phyloP scores from a whole-genome alignment of 2,329 filamentous ascomycete species.

The Plectosphaerella cucumerina region DNA sequence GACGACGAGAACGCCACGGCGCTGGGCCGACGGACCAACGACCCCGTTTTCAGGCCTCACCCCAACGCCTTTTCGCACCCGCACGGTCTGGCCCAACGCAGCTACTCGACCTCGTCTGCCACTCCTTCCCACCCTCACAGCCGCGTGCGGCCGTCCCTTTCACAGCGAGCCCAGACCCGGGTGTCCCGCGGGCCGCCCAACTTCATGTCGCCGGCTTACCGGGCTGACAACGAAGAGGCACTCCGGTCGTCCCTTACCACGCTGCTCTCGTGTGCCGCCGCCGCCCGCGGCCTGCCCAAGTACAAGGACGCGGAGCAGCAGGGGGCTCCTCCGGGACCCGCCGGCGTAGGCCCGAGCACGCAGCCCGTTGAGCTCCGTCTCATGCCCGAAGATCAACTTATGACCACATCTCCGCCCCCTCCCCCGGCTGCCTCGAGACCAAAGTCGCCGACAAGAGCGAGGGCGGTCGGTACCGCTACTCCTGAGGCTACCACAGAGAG shows the following conservation, averaged over 20 bases:
- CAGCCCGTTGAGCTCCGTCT: conserved; percentile 57
- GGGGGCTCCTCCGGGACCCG: conserved; percentile 22
- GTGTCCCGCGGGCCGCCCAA: conserved; percentile 46
- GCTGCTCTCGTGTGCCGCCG: conserved; percentile 88
- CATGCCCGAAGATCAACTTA: conserved; percentile 57
- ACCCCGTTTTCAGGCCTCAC: conserved; percentile 70
- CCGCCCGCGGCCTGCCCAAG: conserved; percentile 78
- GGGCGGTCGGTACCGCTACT: conserved; percentile 11
- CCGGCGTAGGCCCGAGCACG: conserved; percentile 38
- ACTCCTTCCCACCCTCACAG: conserved; percentile 45
- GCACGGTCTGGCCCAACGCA: conserved; percentile 46
- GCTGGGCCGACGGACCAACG: conserved; percentile 57
- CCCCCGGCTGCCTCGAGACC: conserved; percentile 6
- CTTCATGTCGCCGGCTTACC: conserved; percentile 69
- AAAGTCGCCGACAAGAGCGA: conserved; percentile 24
- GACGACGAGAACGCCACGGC: conserved; percentile 80
- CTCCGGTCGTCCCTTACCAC: conserved; percentile 92
- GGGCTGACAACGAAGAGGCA: conserved; percentile 88
- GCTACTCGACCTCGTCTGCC: conserved; percentile 45
- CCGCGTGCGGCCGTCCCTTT: conserved; percentile 45
- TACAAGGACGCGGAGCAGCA: conserved; percentile 36
- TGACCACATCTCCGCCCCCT: conserved; percentile 22
- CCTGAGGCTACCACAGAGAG: conserved; percentile 16
- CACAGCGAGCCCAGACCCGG: conserved; percentile 42
- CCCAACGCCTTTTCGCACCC: conserved; percentile 92